These are phyloP conservation scores for Monilinia polystroma DNA, from an alignment of 2,329 filamentous ascomycete species.

Conservation along the genomic window DNA sequence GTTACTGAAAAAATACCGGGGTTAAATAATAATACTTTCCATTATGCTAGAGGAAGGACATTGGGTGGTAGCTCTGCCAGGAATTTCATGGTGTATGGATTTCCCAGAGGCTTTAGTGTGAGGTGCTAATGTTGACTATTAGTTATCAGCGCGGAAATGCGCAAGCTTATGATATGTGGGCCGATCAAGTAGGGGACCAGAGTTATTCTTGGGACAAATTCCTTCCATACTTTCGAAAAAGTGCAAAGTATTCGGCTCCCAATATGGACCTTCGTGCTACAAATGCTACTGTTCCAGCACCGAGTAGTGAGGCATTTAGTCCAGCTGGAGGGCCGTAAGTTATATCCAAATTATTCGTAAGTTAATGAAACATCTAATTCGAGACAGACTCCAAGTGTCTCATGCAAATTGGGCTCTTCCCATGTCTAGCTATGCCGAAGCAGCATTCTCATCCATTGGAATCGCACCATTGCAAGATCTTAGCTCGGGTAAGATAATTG, in stretches of 20 bases:
- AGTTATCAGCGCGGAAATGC: slow-evolving; percentile 14
- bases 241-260: background rate
- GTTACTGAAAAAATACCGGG: background rate
- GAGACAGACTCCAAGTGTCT: slow-evolving; percentile 12
- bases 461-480: slow-evolving; percentile 7
- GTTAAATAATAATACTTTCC: slow-evolving; percentile 22
- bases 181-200: slow-evolving; percentile 10
- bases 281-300: slow-evolving; percentile 7
- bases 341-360: background rate
- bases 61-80: slow-evolving; percentile 42
- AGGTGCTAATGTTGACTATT: background rate
- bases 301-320: background rate
- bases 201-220: slow-evolving; percentile 7
- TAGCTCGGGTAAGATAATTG: slow-evolving; percentile 12
- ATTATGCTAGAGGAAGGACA: slow-evolving; percentile 39
- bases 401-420: slow-evolving; percentile 19
- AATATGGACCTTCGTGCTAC: slow-evolving; percentile 5
- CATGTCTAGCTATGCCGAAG: slow-evolving; percentile 12
- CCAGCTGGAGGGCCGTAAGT: slow-evolving; percentile 11
- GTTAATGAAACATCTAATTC: background rate
- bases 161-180: slow-evolving; percentile 14
- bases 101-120: background rate
- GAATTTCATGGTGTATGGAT: slow-evolving; percentile 39
- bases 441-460: slow-evolving; percentile 15
- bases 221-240: slow-evolving; percentile 12